A percentile compares a stretch with the other conserved stretches of the same genome.
phyloP scores from a whole-genome alignment of 345 rosid genomes.

The Atalantia buxifolia region DNA sequence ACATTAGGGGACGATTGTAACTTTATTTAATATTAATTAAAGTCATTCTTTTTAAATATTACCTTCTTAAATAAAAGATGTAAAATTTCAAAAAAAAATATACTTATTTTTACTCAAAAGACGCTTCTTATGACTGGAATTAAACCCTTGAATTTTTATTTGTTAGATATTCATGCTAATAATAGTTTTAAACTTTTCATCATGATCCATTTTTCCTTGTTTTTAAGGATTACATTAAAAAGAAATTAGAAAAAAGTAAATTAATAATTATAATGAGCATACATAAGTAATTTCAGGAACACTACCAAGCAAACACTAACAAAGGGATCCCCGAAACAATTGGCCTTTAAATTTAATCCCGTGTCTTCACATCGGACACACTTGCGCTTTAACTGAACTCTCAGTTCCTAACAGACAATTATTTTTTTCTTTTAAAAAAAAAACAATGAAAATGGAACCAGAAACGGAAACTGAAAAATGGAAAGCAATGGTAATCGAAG shows the following conservation, averaged over 20 bases:
- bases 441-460: slow-evolving; percentile 10
- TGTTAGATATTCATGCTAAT: too few species aligned
- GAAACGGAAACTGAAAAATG: slow-evolving; percentile 19
- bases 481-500: slow-evolving; percentile 15
- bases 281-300: not conserved
- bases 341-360: slow-evolving; percentile 20
- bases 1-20: too few species aligned
- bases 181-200: too few species aligned
- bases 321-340: slow-evolving; percentile 14
- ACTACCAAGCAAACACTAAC: not conserved
- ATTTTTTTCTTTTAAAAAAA: too few species aligned
- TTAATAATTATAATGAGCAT: slow-evolving; percentile 1
- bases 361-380: not conserved
- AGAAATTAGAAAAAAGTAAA: slow-evolving; percentile 9
- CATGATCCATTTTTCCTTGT: too few species aligned
- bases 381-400: slow-evolving; percentile 28
- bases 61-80: too few species aligned
- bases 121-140: too few species aligned
- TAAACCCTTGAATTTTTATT: too few species aligned
- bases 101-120: too few species aligned
- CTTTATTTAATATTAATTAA: too few species aligned
- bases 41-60: too few species aligned
- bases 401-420: not conserved
- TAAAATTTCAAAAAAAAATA: too few species aligned
- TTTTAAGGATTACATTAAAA: not conserved